Evolutionary conservation across 2,329 filamentous ascomycete species (phyloP).

Genomic region (Pezicula carpinea): DNA sequence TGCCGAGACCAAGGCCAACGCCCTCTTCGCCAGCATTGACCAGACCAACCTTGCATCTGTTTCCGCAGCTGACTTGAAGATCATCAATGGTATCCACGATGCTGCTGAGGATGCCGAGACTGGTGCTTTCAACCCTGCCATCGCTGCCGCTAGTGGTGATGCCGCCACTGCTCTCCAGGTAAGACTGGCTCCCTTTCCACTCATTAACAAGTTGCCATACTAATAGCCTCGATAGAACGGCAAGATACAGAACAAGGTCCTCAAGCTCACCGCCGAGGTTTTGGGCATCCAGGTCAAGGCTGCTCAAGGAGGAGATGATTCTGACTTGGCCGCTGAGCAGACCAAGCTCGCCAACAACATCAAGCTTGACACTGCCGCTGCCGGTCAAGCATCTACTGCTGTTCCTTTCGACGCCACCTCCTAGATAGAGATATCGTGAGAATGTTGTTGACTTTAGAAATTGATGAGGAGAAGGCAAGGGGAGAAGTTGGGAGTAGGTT

Average conservation of each 20-base stretch:
- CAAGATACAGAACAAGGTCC: conserved; percentile 57
- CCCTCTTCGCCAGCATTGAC: conserved; percentile 35
- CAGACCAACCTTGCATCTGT: conserved; percentile 38
- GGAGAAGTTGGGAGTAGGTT: neutral
- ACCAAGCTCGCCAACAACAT: conserved; percentile 52
- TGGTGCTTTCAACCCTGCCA: conserved; percentile 49
- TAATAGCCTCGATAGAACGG: conserved; percentile 32
- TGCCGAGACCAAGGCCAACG: conserved; percentile 39
- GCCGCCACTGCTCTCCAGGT: conserved; percentile 44
- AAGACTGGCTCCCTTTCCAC: conserved; percentile 3
- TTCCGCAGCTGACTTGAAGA: conserved; percentile 40
- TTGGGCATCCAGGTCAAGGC: conserved; percentile 45
- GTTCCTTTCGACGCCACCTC: conserved; percentile 31
- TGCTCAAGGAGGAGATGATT: conserved; percentile 44
- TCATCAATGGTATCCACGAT: conserved; percentile 45
- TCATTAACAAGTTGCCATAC: neutral
- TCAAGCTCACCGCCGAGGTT: conserved; percentile 50
- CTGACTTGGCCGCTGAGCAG: conserved; percentile 40
- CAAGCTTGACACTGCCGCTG: conserved; percentile 38
- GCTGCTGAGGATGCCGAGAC: conserved; percentile 50
- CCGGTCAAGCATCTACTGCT: conserved; percentile 40
- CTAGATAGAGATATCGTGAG: neutral
- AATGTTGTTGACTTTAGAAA: neutral
- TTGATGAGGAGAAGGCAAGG: neutral
- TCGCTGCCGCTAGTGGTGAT: conserved; percentile 41